Evolutionary conservation across 805 yeast species (phyloP), one percentile per base, ranked within the genome.

Genomic region (Wickerhamiella occidentalis): DNA sequence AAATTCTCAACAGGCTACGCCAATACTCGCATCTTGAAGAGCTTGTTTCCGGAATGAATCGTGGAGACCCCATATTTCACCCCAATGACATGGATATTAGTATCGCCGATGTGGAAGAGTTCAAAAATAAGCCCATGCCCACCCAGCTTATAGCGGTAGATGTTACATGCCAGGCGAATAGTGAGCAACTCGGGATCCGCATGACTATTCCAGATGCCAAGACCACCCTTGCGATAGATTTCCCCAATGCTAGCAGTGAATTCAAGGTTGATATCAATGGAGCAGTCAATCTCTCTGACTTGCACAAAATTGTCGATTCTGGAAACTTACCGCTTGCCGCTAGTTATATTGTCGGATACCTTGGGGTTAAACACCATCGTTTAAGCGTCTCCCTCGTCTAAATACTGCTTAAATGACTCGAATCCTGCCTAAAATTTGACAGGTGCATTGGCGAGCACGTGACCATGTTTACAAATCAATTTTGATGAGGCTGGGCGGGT

Each of bases 61-160:
- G 46, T 2, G 56, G 55, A 0, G 49, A 52, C 5, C 56, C 49
- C 1, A 43, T 52, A 13, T 37, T 40, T n/a, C 48, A 54, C 17
- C 30, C 42, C 4, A 29, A 41, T 2, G 54, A 51, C 28, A 35
- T 49, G 9, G 62, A 58, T 36, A 40, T 58, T n/a, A 55, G 55
- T 26, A 52, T 58, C 35, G 58, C 59, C 15, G 62, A 58, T 25
- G 62, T 59, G 1, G 45, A 54, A 8, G 59, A 47, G 18, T 42
- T 58, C 11, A 45, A 33, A 19, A 53, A 51, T 30, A 59, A 56
- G 46, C 56, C 58, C 3, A 49, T 51, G 18, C 49, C 48, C 35
- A 33, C 53, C 8, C 42, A 36, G 21, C 25, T 53, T 3, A 40
- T 48, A 9, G 52, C 51, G 0, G 50, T 55, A 12, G 37, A 54